phyloP scores from a whole-genome alignment of 305 asterid species.

The Fraxinus paxiana region DNA sequence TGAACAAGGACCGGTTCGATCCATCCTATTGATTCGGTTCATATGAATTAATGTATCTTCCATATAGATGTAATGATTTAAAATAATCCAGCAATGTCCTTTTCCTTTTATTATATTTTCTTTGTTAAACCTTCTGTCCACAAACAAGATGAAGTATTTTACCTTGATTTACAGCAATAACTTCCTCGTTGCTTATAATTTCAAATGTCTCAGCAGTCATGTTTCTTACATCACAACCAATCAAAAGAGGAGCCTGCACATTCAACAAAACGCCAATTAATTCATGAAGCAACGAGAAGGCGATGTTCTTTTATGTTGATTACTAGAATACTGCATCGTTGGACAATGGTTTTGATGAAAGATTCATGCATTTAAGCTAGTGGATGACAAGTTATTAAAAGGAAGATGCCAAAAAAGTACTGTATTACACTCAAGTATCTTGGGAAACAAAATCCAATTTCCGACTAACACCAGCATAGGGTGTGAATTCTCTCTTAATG shows the following conservation, averaged over 20 bases:
- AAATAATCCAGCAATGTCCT: background rate
- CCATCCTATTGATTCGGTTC: background rate
- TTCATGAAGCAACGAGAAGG: background rate
- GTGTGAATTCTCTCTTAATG: background rate
- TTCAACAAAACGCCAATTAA: conserved; percentile 11
- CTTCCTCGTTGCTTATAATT: conserved; percentile 73
- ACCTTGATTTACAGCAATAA: conserved; percentile 89
- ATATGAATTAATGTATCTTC: background rate
- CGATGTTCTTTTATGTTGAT: background rate
- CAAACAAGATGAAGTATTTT: conserved; percentile 2
- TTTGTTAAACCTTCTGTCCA: background rate
- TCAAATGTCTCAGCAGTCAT: conserved; percentile 64
- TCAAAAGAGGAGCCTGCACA: conserved; percentile 75
- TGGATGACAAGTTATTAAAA: background rate
- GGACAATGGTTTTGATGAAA: background rate
- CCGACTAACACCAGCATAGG: background rate
- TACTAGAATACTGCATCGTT: background rate
- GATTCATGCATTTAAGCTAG: background rate
- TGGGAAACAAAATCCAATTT: background rate
- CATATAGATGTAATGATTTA: background rate
- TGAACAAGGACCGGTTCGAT: background rate
- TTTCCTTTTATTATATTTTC: background rate
- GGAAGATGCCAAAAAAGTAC: background rate
- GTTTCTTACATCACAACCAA: conserved; percentile 90
- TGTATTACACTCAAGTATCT: background rate